phyloP scores from a whole-genome alignment of 495 filamentous ascomycete genomes.

The Aspergillus saccharolyticus region DNA sequence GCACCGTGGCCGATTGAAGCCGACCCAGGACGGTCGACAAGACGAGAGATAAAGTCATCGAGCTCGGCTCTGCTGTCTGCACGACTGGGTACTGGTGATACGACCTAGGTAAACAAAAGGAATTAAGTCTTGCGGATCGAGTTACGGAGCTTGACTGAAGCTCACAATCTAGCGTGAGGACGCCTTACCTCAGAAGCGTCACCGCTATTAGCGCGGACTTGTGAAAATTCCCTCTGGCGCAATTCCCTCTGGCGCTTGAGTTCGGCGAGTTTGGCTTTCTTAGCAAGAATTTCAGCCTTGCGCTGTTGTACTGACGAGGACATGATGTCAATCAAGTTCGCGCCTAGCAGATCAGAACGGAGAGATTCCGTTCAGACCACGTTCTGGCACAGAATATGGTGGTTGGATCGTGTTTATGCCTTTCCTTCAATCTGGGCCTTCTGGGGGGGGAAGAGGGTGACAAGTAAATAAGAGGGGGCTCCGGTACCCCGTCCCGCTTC shows the following conservation, averaged over 20 bases:
- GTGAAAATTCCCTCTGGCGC: constrained; percentile 65
- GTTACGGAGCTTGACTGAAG: neutral
- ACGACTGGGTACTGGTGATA: constrained; percentile 63
- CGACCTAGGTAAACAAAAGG: constrained; percentile 42
- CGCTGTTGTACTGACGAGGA: constrained; percentile 65
- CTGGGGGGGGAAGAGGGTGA: too few species aligned
- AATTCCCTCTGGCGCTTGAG: constrained; percentile 87
- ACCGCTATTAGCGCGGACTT: constrained; percentile 58
- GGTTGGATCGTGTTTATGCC: neutral
- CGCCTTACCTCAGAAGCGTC: constrained; percentile 48
- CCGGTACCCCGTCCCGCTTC: constrained; percentile 8
- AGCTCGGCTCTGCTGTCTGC: constrained; percentile 71
- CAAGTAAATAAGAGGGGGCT: neutral
- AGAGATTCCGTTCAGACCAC: constrained; percentile 7
- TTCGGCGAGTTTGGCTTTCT: constrained; percentile 91
- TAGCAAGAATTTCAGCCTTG: constrained; percentile 89
- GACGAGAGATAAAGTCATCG: constrained; percentile 71
- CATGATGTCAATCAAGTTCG: constrained; percentile 19
- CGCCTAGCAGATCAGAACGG: constrained; percentile 3
- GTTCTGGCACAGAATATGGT: neutral
- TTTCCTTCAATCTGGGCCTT: constrained; percentile 23
- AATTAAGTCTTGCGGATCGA: neutral
- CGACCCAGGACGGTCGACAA: constrained; percentile 73
- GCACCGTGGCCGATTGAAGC: constrained; percentile 62
- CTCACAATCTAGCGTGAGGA: neutral